Conservation (phyloP, 169 alveolate species). For the Toxoplasma gondii region DNA sequence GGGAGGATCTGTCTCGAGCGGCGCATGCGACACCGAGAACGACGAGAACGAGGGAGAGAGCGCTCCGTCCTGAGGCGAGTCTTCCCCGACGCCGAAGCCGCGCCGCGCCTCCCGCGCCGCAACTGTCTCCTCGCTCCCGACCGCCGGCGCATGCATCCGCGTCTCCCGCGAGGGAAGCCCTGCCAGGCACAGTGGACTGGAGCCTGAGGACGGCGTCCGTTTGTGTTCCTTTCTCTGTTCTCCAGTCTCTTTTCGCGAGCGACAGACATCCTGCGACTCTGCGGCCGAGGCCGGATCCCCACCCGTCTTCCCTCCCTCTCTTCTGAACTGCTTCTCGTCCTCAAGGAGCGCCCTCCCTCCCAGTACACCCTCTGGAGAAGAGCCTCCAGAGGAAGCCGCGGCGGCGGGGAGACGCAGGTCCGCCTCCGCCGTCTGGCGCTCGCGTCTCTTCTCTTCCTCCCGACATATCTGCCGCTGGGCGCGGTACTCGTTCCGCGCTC, state of each 20-base stretch:
- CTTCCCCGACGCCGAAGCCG: background rate
- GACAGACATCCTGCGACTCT: no score
- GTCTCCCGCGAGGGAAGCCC: background rate
- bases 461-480: background rate
- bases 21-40: background rate
- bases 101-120: background rate
- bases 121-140: background rate
- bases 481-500: constrained; percentile 2
- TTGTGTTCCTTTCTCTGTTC: no score
- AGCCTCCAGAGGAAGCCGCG: background rate
- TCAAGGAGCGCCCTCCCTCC: no score
- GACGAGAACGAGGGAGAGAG: background rate
- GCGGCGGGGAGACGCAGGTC: background rate
- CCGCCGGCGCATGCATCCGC: background rate
- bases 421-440: background rate
- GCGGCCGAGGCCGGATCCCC: background rate
- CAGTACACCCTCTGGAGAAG: no score
- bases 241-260: no score
- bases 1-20: constrained; percentile 8
- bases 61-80: background rate
- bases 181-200: no score
- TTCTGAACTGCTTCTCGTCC: background rate
- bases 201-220: no score
- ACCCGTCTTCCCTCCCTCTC: background rate
- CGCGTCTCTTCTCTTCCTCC: background rate